These are phyloP conservation scores for Colletotrichum euphorbiae DNA, from an alignment of 2,329 filamentous ascomycete genomes.

Conservation along the genomic window DNA sequence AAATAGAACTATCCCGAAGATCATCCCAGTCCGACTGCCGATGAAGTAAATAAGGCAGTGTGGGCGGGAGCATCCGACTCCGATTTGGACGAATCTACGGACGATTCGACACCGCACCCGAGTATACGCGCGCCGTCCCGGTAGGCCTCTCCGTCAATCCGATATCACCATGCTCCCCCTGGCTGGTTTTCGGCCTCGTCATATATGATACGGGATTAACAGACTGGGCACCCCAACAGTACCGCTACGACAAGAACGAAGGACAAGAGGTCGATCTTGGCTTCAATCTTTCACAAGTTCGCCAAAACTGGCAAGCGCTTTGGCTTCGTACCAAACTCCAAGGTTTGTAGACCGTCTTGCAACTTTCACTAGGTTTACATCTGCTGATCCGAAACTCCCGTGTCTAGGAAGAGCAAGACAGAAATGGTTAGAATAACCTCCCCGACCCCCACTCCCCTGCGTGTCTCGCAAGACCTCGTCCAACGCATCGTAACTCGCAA, in stretches of 20 bases:
- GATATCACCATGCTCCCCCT: not conserved
- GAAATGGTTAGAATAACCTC: constrained; percentile 43
- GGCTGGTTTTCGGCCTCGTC: not conserved
- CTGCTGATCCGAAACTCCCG: constrained; percentile 12
- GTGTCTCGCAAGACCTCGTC: not conserved
- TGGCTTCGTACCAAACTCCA: constrained; percentile 36
- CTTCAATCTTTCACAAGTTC: constrained; percentile 31
- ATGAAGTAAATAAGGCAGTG: constrained; percentile 27
- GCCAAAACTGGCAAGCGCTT: constrained; percentile 31
- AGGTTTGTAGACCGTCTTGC: constrained; percentile 26
- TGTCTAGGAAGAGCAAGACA: constrained; percentile 46
- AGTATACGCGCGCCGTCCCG: constrained; percentile 3
- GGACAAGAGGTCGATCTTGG: constrained; percentile 23
- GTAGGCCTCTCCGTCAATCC: constrained; percentile 13
- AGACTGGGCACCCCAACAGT: not conserved
- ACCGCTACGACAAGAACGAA: constrained; percentile 14
- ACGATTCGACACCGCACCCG: constrained; percentile 21
- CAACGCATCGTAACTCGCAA: constrained; percentile 15
- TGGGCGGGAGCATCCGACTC: constrained; percentile 36
- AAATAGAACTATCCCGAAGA: constrained; percentile 28
- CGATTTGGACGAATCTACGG: constrained; percentile 21
- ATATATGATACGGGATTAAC: not conserved
- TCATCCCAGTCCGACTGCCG: constrained; percentile 35
- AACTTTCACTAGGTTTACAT: not conserved
- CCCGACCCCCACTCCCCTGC: not conserved